Base-by-base conservation (phyloP, 768 basidiomycete species). In the Russula emetica region DNA sequence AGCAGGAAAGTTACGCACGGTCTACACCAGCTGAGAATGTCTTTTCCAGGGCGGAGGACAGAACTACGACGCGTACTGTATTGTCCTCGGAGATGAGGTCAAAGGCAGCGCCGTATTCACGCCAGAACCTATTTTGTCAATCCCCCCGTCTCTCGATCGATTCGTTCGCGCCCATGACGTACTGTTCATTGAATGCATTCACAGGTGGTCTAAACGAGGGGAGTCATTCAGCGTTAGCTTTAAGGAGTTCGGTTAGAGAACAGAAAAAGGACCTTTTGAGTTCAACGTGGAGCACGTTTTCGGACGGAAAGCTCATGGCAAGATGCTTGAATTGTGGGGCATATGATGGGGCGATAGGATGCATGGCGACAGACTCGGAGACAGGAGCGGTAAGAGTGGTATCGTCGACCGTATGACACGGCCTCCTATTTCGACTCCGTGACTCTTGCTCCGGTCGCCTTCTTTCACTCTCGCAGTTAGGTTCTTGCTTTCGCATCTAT, bases 11-110 rank as follows among this genome's bases (percentile, higher is more conserved):
- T 0, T 34, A 69, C 82, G 66, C 67, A 91, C 93, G 71, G 72
- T 96, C 94, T 7, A 96, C 73, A 0, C 94, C 94, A 1, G 91
- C 93, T 0, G 88, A 88, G 72, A 93, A 96, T 5, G 84, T 73
- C 72, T 88, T 92, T 0, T 86, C 83, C 2, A 88, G 71, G 2
- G 76, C 77, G 0, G 91, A 92, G 0, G 87, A 84, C 0, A 96
- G 75, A 0, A 96, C 89, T 6, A 91, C 78, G 3, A 78, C 88
- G 20, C 90, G 82, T 1, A 93, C 82, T 34, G 85, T 83, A 57
- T 81, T 70, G 75, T 85, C 72, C 62, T 72, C 7, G 67, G 76
- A 64, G 14, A 94, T 77, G 0, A 74, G 70, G 54, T 86, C 82
- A 67, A 95, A 88, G 0, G 84, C 78, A 2, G 75, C 70, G 4